Evolutionary conservation across 1,284 basidiomycete genomes (phyloP).

Genomic region (Trametes polyzona): DNA sequence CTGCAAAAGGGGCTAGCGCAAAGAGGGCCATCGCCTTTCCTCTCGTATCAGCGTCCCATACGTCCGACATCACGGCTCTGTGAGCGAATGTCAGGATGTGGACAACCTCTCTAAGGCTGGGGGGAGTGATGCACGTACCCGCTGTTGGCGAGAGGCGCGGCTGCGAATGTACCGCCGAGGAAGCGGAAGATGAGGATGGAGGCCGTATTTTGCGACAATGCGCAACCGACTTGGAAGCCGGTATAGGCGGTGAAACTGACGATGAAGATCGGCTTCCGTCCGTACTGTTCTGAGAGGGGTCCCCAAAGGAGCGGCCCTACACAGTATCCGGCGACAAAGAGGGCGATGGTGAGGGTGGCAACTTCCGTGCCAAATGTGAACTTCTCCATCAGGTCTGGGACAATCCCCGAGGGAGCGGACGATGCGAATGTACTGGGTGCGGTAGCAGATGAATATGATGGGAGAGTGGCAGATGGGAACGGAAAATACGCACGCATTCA

Average conservation of each 20-base stretch:
- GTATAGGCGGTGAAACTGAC: constrained; percentile 38
- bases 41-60: constrained; percentile 33
- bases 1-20: constrained; percentile 67
- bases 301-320: constrained; percentile 69
- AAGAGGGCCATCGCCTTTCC: constrained; percentile 35
- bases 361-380: constrained; percentile 61
- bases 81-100: neutral
- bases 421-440: constrained; percentile 69
- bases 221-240: constrained; percentile 67
- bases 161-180: constrained; percentile 61
- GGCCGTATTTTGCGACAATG: constrained; percentile 59
- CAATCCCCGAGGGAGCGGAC: constrained; percentile 54
- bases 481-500: constrained; percentile 58
- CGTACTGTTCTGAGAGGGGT: constrained; percentile 60
- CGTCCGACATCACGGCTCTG: constrained; percentile 31
- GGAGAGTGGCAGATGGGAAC: neutral
- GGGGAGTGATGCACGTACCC: constrained; percentile 24
- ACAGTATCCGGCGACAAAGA: constrained; percentile 51
- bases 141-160: constrained; percentile 45
- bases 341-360: constrained; percentile 41
- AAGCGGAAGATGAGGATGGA: constrained; percentile 68
- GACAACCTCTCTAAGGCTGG: too few species aligned
- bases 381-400: constrained; percentile 48
- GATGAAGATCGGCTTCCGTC: constrained; percentile 70
- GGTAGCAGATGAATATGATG: constrained; percentile 9